Evolutionary conservation across 148 eudicot genomes (phyloP).

Genomic region (Chenopodium berlandieri): DNA sequence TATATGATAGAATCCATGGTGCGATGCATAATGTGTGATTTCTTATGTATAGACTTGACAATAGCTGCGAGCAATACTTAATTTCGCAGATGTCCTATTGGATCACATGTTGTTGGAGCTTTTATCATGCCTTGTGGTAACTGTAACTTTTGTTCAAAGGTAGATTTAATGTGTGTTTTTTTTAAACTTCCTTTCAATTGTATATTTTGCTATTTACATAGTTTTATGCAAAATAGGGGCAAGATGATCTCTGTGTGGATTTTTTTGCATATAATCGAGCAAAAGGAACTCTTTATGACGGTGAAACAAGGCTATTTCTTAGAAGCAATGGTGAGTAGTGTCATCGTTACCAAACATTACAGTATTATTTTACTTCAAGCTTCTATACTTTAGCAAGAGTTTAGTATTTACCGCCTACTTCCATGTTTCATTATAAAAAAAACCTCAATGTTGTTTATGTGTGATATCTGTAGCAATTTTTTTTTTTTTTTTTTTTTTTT

Average conservation of each 20-base stretch:
- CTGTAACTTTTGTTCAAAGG: conserved; percentile 91
- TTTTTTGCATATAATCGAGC: conserved; percentile 98
- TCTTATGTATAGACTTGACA: conserved; percentile 21
- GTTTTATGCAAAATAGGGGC: conserved; percentile 56
- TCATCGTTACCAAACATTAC: conserved; percentile 16
- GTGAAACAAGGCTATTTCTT: conserved; percentile 92
- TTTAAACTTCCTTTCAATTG: not conserved
- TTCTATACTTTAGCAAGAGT: not conserved
- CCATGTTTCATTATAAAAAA: not conserved
- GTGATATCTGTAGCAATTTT: not conserved
- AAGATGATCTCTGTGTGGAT: conserved; percentile 91
- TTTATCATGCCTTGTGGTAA: conserved; percentile 99
- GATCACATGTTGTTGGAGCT: conserved; percentile 94
- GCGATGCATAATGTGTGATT: not conserved
- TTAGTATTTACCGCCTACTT: not conserved
- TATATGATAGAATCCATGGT: conserved; percentile 20
- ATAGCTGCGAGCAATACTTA: conserved; percentile 17
- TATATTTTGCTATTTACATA: conserved; percentile 5
- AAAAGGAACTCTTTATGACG: conserved; percentile 97
- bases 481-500: not conserved
- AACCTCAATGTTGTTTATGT: not conserved
- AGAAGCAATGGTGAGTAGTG: conserved; percentile 63
- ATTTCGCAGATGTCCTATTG: conserved; percentile 72
- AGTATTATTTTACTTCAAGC: not conserved
- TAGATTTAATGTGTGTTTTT: conserved; percentile 18